Conservation (phyloP, 305 asterid genomes). For the Andrographis paniculata region DNA sequence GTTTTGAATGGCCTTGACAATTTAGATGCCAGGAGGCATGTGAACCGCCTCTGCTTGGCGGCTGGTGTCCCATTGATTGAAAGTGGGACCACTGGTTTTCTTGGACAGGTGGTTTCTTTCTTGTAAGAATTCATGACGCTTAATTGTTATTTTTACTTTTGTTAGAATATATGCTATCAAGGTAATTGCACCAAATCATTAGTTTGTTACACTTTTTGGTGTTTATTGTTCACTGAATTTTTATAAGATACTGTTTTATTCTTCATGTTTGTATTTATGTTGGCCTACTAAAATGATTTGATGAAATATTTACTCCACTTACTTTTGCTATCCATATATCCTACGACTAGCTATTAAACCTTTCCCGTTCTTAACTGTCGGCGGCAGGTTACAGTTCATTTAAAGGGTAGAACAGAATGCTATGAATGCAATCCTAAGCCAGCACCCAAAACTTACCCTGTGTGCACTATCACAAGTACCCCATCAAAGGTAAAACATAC, state of each 20-base stretch:
- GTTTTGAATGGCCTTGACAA: conserved; percentile 96
- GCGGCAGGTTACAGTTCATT: conserved; percentile 87
- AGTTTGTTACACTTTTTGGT: not conserved
- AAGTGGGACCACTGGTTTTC: conserved; percentile 99
- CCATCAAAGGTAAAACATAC: conserved; percentile 76
- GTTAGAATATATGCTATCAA: too few species aligned
- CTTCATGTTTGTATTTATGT: conserved; percentile 6
- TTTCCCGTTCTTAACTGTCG: conserved; percentile 16
- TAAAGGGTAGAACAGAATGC: conserved; percentile 89
- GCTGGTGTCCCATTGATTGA: conserved; percentile 91
- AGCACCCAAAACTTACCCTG: conserved; percentile 98
- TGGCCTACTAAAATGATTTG: conserved; percentile 6
- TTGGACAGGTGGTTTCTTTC: conserved; percentile 72
- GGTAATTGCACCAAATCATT: too few species aligned
- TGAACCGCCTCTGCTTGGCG: conserved; percentile 98
- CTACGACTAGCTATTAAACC: conserved; percentile 2
- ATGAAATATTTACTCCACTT: conserved; percentile 1
- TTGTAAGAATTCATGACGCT: conserved; percentile 22
- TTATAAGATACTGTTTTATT: not conserved
- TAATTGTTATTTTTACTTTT: too few species aligned
- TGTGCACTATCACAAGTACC: conserved; percentile 95
- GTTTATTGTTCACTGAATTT: not conserved
- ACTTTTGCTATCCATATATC: not conserved
- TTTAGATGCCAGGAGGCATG: conserved; percentile 98
- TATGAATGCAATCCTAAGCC: conserved; percentile 98